phyloP scores from a whole-genome alignment of 1,284 basidiomycete species.

The Chalciporus sp. region DNA sequence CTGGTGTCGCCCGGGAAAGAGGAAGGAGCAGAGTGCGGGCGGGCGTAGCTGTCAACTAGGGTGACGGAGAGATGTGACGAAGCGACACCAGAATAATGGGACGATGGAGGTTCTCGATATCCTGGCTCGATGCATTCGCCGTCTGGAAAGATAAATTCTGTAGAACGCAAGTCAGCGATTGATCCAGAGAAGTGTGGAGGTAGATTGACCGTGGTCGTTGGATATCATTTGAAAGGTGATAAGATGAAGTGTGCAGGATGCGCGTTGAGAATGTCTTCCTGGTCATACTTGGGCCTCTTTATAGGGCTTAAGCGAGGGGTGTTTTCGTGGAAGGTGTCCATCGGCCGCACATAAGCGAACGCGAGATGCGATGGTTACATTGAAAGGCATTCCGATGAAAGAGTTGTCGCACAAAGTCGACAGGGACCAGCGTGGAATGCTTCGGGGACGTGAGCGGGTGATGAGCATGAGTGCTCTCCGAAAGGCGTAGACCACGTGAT shows the following conservation, averaged over 20 bases:
- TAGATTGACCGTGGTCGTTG: constrained; percentile 11
- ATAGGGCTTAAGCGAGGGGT: constrained; percentile 11
- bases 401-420: constrained; percentile 19
- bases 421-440: constrained; percentile 7
- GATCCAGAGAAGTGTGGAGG: neutral
- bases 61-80: neutral
- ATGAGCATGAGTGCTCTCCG: neutral
- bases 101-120: neutral
- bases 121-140: neutral
- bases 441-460: neutral
- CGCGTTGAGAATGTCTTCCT: neutral
- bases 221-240: constrained; percentile 3
- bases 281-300: constrained; percentile 10
- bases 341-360: constrained; percentile 3
- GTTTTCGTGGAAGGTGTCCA: neutral
- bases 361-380: constrained; percentile 10
- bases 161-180: constrained; percentile 1
- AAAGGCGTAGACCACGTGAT: constrained; percentile 30
- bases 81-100: neutral
- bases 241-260: constrained; percentile 5
- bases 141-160: constrained; percentile 2
- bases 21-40: constrained; percentile 1
- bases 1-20: neutral
- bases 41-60: neutral
- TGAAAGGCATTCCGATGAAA: constrained; percentile 23